A percentile compares a stretch with the other conserved stretches of the same genome.
phyloP scores from a whole-genome alignment of 2,329 filamentous ascomycete species.

The Diaporthe batatas region DNA sequence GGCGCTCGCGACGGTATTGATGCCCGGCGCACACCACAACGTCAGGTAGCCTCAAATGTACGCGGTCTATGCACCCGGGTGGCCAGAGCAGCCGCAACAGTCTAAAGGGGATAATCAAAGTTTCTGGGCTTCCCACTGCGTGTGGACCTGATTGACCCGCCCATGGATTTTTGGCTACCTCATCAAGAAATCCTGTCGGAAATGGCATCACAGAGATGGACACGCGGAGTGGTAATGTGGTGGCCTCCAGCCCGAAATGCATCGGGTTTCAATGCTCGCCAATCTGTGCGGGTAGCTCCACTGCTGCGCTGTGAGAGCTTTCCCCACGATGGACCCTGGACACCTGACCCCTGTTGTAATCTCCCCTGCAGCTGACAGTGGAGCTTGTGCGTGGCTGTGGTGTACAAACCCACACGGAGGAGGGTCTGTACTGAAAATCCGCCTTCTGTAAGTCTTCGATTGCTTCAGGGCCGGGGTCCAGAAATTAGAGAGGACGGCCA shows the following conservation, averaged over 20 bases:
- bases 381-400: slow-evolving; percentile 17
- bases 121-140: slow-evolving; percentile 4
- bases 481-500: not conserved
- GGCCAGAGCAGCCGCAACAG: not conserved
- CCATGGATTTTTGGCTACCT: not conserved
- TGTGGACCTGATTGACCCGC: slow-evolving; percentile 2
- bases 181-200: not conserved
- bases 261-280: slow-evolving; percentile 40
- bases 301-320: slow-evolving; percentile 34
- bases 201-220: not conserved
- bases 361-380: slow-evolving; percentile 39
- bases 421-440: slow-evolving; percentile 33
- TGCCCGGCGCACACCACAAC: not conserved
- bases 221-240: not conserved
- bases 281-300: slow-evolving; percentile 38
- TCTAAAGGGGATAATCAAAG: not conserved
- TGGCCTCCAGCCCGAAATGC: slow-evolving; percentile 36
- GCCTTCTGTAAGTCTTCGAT: slow-evolving; percentile 3
- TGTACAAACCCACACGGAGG: slow-evolving; percentile 6
- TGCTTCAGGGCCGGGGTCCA: not conserved
- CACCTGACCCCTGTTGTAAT: slow-evolving; percentile 12
- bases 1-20: slow-evolving; percentile 31
- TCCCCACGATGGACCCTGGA: slow-evolving; percentile 41
- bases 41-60: not conserved
- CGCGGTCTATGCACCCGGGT: not conserved